Evolutionary conservation across 352 stramenopile genomes (phyloP), one percentile per base, ranked within the genome.

Genomic region (Pythium volutum): DNA sequence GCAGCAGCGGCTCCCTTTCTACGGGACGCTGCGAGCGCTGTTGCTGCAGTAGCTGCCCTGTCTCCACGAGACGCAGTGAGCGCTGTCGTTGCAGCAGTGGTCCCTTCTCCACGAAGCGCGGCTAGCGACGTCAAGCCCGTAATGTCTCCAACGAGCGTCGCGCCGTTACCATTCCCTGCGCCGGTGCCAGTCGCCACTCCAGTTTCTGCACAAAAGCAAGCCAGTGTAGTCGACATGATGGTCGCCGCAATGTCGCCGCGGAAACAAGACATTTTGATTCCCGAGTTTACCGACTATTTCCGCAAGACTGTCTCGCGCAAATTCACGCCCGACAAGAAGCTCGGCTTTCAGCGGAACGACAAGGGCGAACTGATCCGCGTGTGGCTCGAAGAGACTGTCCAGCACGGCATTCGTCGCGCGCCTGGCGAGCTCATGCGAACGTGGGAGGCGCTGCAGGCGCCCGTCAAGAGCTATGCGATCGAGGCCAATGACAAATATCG

Each of bases 281-380:
- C 84, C 3, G 81, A 92, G 64, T 92, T 79, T 62, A 92, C 82
- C 3, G 80, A 87, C 38, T 59, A 73, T 16, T 92, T 90, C 51
- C 77, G 78, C 49, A 91, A 89, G 64, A 76, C 73, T 0, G 73
- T 91, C 27, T 46, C 56, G 0, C 55, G 39, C n/a, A 36, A 36
- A 36, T 88, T 83, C 50, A 46, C 50, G 1, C 77, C 84, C 0
- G 84, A 93, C 39, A 66, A 61, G 10, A 66, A 74, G 14, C 62
- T 92, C 2, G 84, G 84, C 0, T 93, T 89, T 36, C 73, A 75
- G n/a, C 63, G 74, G 27, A 81, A 88, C 45, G 49, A 51, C 0
- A 60, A 72, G 2, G 71, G 75, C 0, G 79, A 89, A 27, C 63
- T 94, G 0, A 69, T 91, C 15, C 84, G 84, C 6, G 68, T 77